Evolutionary conservation across 495 filamentous ascomycete species (phyloP), one percentile per base, ranked within the genome.

Genomic region (Lasiosphaeris hirsuta): DNA sequence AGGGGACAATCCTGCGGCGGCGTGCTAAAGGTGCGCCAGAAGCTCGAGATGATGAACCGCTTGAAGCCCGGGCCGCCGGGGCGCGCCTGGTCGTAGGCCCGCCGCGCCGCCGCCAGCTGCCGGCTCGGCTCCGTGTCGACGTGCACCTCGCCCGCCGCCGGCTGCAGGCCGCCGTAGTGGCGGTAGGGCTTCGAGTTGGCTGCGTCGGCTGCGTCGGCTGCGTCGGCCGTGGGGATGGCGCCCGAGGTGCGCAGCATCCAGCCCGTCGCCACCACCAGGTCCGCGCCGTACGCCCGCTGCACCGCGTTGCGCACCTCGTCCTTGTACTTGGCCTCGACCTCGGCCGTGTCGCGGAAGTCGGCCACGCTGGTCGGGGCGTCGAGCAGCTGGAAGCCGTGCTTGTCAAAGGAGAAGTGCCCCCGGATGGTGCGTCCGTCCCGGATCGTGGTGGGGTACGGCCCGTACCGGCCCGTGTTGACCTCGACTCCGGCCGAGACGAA

Each of bases 241-340:
- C 58, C 58, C n/a, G 52, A 56, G 4, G 58, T 57, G 52, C 58
- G 58, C 0, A 56, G 47, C 58, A 61, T 61, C 58, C 58, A 61
- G 9, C 58, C 43, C 30, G n/a, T 19, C 8, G 58, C 5, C 11
- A 52, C 0, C 10, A 61, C 58, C 4, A 61, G 7, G 17, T 57
- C 46, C 7, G 53, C 58, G 34, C 41, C 47, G 17, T 51, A 56
- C 7, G 58, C 52, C 4, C 19, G 14, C 23, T 57, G 35, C 33
- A 61, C 58, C 30, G 52, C 11, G 4, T n/a, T 33, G 39, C 45
- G 23, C 0, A 61, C 58, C 19, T 61, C 58, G 53, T 17, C 45
- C 47, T 51, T 14, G 51, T 61, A 57, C 9, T 47, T 40, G 39
- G 23, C 38, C 35, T 61, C 58, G 34, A 61, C 42, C 7, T 56